Conservation (phyloP, 2,329 filamentous ascomycete species). For the Trichophyton benhamiae region DNA sequence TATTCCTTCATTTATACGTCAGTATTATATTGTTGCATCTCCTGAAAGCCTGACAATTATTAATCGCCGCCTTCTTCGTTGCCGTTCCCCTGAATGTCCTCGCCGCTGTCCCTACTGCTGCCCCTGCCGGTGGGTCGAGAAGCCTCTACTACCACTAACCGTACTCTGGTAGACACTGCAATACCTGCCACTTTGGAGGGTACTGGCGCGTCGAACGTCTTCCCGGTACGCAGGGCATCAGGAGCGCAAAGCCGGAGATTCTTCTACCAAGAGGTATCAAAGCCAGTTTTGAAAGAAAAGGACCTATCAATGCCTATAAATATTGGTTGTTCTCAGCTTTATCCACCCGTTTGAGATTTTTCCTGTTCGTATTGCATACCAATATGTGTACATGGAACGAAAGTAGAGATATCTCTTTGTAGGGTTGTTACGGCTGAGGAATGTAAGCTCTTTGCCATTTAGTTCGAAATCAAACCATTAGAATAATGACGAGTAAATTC, state of each 20-base stretch:
- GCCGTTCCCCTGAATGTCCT: neutral
- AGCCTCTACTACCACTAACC: neutral
- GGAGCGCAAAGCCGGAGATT: neutral
- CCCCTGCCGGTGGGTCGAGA: neutral
- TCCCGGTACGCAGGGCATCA: neutral
- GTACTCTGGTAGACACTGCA: neutral
- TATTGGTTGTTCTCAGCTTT: neutral
- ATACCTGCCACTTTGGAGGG: neutral
- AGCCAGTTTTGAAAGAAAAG: neutral
- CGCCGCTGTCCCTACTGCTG: too few relatives aligned
- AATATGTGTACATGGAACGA: constrained; percentile 15
- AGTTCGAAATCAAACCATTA: constrained; percentile 12
- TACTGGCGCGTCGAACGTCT: neutral
- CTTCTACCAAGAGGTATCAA: neutral
- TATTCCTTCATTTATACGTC: too few relatives aligned
- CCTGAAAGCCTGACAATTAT: too few relatives aligned
- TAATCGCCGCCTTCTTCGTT: too few relatives aligned
- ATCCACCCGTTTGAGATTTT: constrained; percentile 1
- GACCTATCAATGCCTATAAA: neutral
- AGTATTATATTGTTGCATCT: too few relatives aligned
- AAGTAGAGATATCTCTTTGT: constrained; percentile 16
- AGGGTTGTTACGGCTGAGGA: constrained; percentile 13
- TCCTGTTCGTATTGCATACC: constrained; percentile 1
- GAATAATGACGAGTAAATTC: neutral
- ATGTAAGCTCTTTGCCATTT: constrained; percentile 11